Percentiles rank a stretch among this genome's conserved stretches.
Conservation (phyloP, 1,284 basidiomycete species). For the Gastroboletus turbinatus region DNA sequence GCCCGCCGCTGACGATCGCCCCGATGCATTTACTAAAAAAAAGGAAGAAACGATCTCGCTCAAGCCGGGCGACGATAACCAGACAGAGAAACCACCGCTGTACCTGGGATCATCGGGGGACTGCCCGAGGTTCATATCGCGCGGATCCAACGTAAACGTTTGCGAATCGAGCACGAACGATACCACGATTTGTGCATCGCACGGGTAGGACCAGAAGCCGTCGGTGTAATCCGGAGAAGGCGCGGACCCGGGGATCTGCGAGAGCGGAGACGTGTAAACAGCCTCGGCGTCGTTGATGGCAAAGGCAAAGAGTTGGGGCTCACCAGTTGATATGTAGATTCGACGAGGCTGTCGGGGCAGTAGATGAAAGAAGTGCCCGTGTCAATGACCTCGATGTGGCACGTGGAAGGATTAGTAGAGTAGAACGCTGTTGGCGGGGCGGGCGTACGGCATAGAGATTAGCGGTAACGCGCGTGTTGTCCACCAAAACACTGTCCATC, state of each 20-base stretch:
- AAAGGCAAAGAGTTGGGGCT: not conserved
- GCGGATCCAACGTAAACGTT: constrained; percentile 48
- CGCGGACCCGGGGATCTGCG: constrained; percentile 49
- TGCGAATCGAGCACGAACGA: constrained; percentile 55
- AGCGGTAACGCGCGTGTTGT: constrained; percentile 20
- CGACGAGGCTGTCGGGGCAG: constrained; percentile 41
- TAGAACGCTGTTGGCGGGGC: not conserved
- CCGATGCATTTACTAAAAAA: constrained; percentile 60
- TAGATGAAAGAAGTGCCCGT: constrained; percentile 63
- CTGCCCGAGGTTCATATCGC: constrained; percentile 70
- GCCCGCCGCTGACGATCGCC: constrained; percentile 60
- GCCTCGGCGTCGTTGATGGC: not conserved
- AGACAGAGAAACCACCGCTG: constrained; percentile 19
- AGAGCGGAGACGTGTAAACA: not conserved
- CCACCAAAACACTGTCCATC: constrained; percentile 44
- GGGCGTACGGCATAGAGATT: constrained; percentile 41
- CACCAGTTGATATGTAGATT: constrained; percentile 44
- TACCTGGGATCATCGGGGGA: constrained; percentile 28
- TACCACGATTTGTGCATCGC: constrained; percentile 36
- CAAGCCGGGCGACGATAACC: not conserved
- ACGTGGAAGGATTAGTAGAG: not conserved
- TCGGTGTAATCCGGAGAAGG: constrained; percentile 42
- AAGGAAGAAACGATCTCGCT: not conserved
- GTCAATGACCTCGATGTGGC: constrained; percentile 53
- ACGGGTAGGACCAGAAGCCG: constrained; percentile 54